A percentile compares a stretch with the other conserved stretches of the same genome.
Conservation (phyloP, 352 stramenopile species). For the Pythium graminicola region DNA sequence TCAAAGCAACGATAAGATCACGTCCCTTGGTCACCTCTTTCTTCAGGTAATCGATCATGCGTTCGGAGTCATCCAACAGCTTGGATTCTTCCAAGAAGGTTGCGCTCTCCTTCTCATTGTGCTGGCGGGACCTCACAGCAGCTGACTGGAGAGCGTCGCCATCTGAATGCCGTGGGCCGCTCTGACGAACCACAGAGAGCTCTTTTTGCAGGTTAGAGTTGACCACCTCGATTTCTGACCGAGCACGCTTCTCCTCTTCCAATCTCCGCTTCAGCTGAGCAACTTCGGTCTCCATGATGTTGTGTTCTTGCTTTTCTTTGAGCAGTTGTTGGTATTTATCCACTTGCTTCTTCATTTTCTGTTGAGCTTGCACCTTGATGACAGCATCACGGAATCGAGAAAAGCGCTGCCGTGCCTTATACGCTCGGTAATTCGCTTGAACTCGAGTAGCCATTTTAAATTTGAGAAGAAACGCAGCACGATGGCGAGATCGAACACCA, state of each 20-base stretch:
- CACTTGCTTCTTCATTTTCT: slow-evolving; percentile 77
- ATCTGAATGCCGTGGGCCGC: slow-evolving; percentile 40
- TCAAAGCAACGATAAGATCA: slow-evolving; percentile 56
- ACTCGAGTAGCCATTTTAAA: slow-evolving; percentile 54
- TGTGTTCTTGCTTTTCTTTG: slow-evolving; percentile 57
- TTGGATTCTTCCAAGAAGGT: slow-evolving; percentile 45
- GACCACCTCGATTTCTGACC: slow-evolving; percentile 61
- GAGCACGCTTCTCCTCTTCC: slow-evolving; percentile 70
- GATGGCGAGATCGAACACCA: slow-evolving; percentile 52
- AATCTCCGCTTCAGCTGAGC: slow-evolving; percentile 64
- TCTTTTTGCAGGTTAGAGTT: slow-evolving; percentile 73
- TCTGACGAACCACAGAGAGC: slow-evolving; percentile 52
- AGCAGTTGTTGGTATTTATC: slow-evolving; percentile 60
- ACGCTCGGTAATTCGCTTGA: slow-evolving; percentile 48
- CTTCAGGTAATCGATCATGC: slow-evolving; percentile 80
- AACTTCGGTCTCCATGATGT: slow-evolving; percentile 70
- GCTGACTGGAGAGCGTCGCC: slow-evolving; percentile 27
- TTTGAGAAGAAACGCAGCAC: slow-evolving; percentile 45
- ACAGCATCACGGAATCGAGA: slow-evolving; percentile 54
- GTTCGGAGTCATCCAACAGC: slow-evolving; percentile 73
- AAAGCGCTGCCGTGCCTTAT: slow-evolving; percentile 43
- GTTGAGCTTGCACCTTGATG: slow-evolving; percentile 56
- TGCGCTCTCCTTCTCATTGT: slow-evolving; percentile 30
- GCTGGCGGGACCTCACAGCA: slow-evolving; percentile 16
- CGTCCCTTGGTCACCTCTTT: slow-evolving; percentile 74